These are phyloP conservation scores for Dryas alaskensis DNA, from an alignment of 306 rosid species.

Conservation along the genomic window DNA sequence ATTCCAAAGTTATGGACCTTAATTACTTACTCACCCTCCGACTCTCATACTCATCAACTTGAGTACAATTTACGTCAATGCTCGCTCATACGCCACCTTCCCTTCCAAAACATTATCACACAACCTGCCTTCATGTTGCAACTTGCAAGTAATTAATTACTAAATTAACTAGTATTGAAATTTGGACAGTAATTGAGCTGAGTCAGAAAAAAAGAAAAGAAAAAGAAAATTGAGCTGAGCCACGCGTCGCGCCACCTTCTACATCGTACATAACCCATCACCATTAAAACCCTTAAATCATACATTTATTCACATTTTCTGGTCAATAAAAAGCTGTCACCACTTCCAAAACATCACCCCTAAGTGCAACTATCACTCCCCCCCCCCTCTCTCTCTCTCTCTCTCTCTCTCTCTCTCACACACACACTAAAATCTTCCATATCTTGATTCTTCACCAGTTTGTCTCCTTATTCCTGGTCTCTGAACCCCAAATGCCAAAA, in stretches of 20 bases:
- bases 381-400: neutral
- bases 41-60: too few species aligned
- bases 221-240: neutral
- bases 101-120: neutral
- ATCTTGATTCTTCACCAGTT: too few species aligned
- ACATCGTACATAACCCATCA: neutral
- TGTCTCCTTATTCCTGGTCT: too few species aligned
- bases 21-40: too few species aligned
- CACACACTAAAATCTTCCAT: too few species aligned
- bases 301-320: neutral
- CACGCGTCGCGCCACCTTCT: conserved; percentile 11
- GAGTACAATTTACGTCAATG: conserved; percentile 6
- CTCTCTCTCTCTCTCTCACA: neutral
- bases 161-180: too few species aligned
- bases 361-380: too few species aligned
- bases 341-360: neutral
- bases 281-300: neutral
- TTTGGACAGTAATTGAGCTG: too few species aligned
- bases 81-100: neutral
- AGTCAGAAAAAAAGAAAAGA: neutral
- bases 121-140: too few species aligned
- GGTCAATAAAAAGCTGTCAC: neutral
- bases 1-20: too few species aligned
- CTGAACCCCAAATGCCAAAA: neutral
- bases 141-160: neutral